These are phyloP conservation scores for Petunia secreta DNA, from an alignment of 257 asterid genomes.

Conservation along the genomic window DNA sequence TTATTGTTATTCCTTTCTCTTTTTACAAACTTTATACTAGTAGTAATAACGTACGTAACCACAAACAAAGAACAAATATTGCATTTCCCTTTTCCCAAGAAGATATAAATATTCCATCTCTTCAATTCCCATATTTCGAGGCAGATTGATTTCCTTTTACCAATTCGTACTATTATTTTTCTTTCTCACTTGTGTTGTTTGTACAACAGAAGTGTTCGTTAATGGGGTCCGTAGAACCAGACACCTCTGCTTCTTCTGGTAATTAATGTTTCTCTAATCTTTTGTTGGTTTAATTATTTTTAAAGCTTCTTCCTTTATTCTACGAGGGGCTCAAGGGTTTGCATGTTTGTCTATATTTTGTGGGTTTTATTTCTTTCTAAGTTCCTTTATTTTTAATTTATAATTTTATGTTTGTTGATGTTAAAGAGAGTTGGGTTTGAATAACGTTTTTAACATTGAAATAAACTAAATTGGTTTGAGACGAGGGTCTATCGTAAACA, in stretches of 20 bases:
- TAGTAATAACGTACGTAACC: background rate
- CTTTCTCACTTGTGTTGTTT: background rate
- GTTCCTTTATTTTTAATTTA: background rate
- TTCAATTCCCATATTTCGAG: background rate
- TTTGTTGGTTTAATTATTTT: background rate
- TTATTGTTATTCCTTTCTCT: background rate
- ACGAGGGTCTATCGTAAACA: no score
- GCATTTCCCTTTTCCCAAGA: background rate
- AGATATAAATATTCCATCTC: background rate
- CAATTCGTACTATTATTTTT: no score
- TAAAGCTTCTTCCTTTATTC: background rate
- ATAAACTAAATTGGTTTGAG: no score
- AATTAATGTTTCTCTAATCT: background rate
- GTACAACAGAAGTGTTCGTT: background rate
- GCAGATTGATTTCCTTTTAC: background rate
- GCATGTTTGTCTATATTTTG: background rate
- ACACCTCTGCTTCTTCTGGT: constrained; percentile 1
- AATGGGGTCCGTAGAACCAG: constrained; percentile 21
- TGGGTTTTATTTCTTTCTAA: background rate
- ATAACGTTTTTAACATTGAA: no score
- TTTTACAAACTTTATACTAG: background rate
- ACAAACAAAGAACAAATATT: background rate
- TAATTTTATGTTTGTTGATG: no score
- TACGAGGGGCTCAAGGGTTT: background rate
- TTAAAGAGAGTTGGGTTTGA: no score